Evolutionary conservation across 139 green algal genomes (phyloP).

Genomic region (Micractinium conductrix): DNA sequence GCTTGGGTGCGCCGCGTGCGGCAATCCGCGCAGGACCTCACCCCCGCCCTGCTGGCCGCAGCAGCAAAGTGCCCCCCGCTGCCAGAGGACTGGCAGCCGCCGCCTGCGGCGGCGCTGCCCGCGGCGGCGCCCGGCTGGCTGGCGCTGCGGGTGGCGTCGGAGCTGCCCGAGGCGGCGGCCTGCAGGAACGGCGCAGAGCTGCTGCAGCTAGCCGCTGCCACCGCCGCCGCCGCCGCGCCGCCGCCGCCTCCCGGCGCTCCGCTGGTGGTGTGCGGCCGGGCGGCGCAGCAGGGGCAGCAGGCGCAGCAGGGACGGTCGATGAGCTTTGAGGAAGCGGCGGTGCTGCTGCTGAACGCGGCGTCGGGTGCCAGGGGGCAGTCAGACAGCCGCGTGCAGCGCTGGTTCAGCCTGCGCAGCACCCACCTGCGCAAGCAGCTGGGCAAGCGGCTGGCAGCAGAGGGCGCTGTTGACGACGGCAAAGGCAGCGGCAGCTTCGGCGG

Average conservation of each 20-base stretch:
- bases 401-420: not conserved
- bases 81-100: not conserved
- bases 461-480: too few species aligned
- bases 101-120: too few species aligned
- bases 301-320: not conserved
- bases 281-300: too few species aligned
- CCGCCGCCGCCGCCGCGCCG: not conserved
- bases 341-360: slow-evolving; percentile 9
- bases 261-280: too few species aligned
- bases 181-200: not conserved
- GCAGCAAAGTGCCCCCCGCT: not conserved
- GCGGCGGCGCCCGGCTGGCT: not conserved
- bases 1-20: slow-evolving; percentile 5
- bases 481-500: not conserved
- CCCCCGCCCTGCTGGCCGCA: not conserved
- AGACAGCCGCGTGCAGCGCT: not conserved
- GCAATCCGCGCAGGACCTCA: not conserved
- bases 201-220: not conserved
- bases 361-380: too few species aligned
- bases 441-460: not conserved
- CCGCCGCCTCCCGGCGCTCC: not conserved
- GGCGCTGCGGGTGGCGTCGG: not conserved
- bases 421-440: not conserved
- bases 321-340: not conserved
- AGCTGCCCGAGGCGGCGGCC: not conserved